Conservation (phyloP, 192 early-diverging fungal species). For the Coemansia reversa region DNA sequence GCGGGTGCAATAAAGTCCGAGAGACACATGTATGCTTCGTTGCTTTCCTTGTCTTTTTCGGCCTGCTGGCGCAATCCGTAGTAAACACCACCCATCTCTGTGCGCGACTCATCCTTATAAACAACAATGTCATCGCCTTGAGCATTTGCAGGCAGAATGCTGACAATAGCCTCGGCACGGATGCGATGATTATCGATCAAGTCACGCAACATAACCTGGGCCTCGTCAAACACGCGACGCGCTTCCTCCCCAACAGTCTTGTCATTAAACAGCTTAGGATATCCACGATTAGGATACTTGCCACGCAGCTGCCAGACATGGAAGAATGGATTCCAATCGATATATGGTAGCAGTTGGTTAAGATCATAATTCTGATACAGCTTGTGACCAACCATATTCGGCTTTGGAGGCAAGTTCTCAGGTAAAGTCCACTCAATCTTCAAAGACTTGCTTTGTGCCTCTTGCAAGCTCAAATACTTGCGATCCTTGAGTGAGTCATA, state of each 20-base stretch:
- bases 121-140: conserved; percentile 88
- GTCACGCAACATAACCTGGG: conserved; percentile 72
- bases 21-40: conserved; percentile 83
- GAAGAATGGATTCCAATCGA: conserved; percentile 99
- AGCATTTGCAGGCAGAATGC: conserved; percentile 86
- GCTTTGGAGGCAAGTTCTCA: conserved; percentile 70
- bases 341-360: conserved; percentile 71
- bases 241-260: conserved; percentile 90
- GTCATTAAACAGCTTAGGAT: conserved; percentile 96
- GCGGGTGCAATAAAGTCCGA: conserved; percentile 92
- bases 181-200: conserved; percentile 77
- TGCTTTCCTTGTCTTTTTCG: conserved; percentile 79
- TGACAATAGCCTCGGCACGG: conserved; percentile 74
- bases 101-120: conserved; percentile 75
- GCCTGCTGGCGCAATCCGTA: conserved; percentile 87
- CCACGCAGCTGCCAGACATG: conserved; percentile 96
- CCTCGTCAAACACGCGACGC: conserved; percentile 85
- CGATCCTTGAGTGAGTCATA: conserved; percentile 89
- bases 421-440: conserved; percentile 69
- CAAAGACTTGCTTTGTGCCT: conserved; percentile 64
- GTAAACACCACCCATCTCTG: conserved; percentile 69
- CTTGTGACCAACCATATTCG: conserved; percentile 79
- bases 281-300: conserved; percentile 95
- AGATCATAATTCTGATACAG: conserved; percentile 77
- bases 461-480: conserved; percentile 67